Evolutionary conservation across 202 grass and related monocot species (phyloP), one percentile per base, ranked within the genome.

Genomic region (Musa balbisiana): DNA sequence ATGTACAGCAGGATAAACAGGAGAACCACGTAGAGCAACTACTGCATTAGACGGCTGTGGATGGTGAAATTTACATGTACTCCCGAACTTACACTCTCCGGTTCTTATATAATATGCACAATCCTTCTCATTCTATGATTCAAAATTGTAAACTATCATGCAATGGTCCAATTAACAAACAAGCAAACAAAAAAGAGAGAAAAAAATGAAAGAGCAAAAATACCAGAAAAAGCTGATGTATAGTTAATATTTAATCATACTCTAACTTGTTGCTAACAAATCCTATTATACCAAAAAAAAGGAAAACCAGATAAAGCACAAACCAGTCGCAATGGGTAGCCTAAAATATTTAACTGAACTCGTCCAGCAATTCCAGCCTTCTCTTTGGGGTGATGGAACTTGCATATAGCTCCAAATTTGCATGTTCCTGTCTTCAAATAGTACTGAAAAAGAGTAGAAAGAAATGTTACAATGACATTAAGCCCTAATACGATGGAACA

Each of bases 331-430:
- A 96, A 55, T 53, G 92, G 92, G 73, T 89, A 96, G 84, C 92
- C 92, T 71, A 89, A 76, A 81, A 84, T 64, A 23, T 96, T 96
- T 79, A 89, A 79, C 65, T 96, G 89, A 21, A 89, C 87, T 80
- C 71, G 89, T 56, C 81, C 88, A 69, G 83, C 85, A 85, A 87
- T 87, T 80, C 87, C 92, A 86, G 89, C 92, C 76, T 96, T 96
- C 63, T 96, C 92, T 89, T 83, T 79, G 23, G 92, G 92, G 55
- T 96, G 92, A 59, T 96, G 87, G 82, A 96, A 96, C 81, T 96
- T 96, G 84, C 92, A 96, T 63, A 87, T 96, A 82, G 92, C 87
- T 87, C 92, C 92, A 84, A 96, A 96, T 84, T 92, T 96, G 89
- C 92, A 92, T 50, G 85, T 89, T 52, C 92, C 89, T 12, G 92